Percentiles rank a stretch among this genome's conserved stretches.
Evolutionary conservation across 441 rosid species (phyloP).

Genomic region (Populus hybrid): DNA sequence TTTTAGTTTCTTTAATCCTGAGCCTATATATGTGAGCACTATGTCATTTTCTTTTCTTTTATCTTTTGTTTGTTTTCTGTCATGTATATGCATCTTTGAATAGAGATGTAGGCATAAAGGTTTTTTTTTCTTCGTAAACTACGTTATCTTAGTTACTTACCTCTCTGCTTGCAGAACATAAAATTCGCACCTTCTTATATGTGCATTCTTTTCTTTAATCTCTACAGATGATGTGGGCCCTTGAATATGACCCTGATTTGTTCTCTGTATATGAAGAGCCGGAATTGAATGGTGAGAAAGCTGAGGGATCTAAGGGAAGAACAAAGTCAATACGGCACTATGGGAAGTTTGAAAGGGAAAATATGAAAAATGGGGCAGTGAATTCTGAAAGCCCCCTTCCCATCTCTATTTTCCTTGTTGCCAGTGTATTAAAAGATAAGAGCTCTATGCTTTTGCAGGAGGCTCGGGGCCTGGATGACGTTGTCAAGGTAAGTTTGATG

Average conservation of each 20-base stretch:
- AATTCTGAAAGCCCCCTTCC: constrained; percentile 71
- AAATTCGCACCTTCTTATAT: constrained; percentile 2
- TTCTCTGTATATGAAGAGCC: constrained; percentile 61
- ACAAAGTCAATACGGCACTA: constrained; percentile 60
- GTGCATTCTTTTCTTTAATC: not conserved
- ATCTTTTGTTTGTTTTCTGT: not conserved
- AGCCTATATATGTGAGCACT: no score
- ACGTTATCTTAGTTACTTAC: not conserved
- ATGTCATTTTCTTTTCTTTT: not conserved
- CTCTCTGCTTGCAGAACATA: not conserved
- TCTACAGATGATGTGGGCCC: constrained; percentile 98
- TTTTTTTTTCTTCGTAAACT: not conserved
- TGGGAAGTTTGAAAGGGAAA: constrained; percentile 90
- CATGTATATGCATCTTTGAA: not conserved
- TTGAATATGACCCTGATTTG: constrained; percentile 89
- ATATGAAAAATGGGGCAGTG: constrained; percentile 59
- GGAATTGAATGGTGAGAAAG: constrained; percentile 39
- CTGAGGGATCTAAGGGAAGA: constrained; percentile 55
- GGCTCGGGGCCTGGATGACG: constrained; percentile 96
- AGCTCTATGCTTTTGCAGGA: constrained; percentile 69
- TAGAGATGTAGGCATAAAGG: not conserved
- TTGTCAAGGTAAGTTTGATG: constrained; percentile 63
- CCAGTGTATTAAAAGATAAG: constrained; percentile 92
- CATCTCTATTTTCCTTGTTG: constrained; percentile 90
- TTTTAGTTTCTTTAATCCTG: no score